Conservation (phyloP, 2,329 filamentous ascomycete species). For the Calonectria hawksworthii region DNA sequence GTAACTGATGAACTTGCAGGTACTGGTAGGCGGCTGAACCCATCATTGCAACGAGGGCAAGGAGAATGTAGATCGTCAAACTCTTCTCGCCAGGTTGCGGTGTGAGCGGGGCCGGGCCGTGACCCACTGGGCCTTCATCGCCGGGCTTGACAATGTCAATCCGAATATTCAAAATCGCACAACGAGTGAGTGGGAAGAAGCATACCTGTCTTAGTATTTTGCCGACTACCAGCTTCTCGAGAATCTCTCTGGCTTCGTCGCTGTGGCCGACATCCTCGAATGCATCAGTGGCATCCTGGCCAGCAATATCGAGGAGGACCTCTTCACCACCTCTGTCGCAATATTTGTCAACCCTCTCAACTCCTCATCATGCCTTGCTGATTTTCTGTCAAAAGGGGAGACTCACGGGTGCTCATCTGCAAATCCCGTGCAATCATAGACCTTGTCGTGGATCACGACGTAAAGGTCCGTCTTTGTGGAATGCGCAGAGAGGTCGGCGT, state of each 20-base stretch:
- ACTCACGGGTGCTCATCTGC: conserved; percentile 90
- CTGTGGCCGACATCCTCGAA: conserved; percentile 32
- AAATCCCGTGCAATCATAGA: conserved; percentile 87
- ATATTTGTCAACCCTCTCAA: background rate
- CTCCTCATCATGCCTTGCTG: background rate
- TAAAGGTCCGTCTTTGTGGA: conserved; percentile 89
- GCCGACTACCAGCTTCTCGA: background rate
- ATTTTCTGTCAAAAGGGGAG: background rate
- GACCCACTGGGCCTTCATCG: background rate
- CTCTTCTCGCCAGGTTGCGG: background rate
- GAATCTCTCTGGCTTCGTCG: conserved; percentile 25
- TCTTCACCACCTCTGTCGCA: conserved; percentile 21
- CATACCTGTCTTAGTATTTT: background rate
- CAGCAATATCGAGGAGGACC: conserved; percentile 13
- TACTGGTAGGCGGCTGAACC: conserved; percentile 2
- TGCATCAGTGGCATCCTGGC: conserved; percentile 26
- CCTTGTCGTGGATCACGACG: conserved; percentile 89
- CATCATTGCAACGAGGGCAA: background rate
- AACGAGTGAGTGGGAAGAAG: background rate
- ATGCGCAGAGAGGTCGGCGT: conserved; percentile 81
- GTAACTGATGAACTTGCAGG: background rate
- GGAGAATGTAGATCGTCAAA: background rate
- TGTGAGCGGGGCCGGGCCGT: background rate
- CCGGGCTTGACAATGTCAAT: background rate
- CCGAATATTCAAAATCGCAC: background rate